Conservation (phyloP, 2,329 filamentous ascomycete genomes). For the Neurospora crassa region DNA sequence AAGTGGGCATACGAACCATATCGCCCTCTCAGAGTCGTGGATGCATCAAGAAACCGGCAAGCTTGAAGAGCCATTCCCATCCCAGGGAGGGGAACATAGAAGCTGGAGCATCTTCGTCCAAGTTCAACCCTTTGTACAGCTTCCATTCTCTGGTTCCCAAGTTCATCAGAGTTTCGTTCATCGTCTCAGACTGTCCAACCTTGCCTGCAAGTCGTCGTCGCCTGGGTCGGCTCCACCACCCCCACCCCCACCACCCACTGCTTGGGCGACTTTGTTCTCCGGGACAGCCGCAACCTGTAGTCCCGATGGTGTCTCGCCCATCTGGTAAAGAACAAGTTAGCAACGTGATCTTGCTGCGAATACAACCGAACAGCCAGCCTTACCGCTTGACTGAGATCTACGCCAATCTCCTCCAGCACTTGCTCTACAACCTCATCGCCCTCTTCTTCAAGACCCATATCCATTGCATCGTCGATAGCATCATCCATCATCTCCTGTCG, state of each 20-base stretch:
- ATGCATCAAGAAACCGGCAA: not conserved
- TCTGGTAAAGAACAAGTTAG: slow-evolving; percentile 40
- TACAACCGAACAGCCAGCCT: slow-evolving; percentile 29
- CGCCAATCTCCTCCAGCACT: slow-evolving; percentile 91
- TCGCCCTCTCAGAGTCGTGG: not conserved
- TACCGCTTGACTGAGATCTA: slow-evolving; percentile 85
- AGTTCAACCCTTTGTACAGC: not conserved
- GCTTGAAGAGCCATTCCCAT: not conserved
- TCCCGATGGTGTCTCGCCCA: slow-evolving; percentile 83
- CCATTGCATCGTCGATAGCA: slow-evolving; percentile 93
- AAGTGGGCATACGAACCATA: not conserved
- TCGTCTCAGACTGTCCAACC: slow-evolving; percentile 74
- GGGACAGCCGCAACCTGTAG: slow-evolving; percentile 64
- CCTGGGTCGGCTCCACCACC: slow-evolving; percentile 54
- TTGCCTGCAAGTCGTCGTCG: slow-evolving; percentile 91
- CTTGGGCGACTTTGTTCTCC: slow-evolving; percentile 76
- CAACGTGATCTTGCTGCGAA: slow-evolving; percentile 4
- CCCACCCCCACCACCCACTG: slow-evolving; percentile 61
- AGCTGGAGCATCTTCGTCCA: not conserved
- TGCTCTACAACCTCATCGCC: slow-evolving; percentile 96
- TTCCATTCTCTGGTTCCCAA: not conserved
- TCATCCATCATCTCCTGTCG: slow-evolving; percentile 99
- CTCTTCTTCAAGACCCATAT: slow-evolving; percentile 82
- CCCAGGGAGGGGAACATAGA: not conserved
- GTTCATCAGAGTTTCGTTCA: slow-evolving; percentile 20